Evolutionary conservation across 768 basidiomycete species (phyloP).

Genomic region (Xerocomus brunneocitrinus): DNA sequence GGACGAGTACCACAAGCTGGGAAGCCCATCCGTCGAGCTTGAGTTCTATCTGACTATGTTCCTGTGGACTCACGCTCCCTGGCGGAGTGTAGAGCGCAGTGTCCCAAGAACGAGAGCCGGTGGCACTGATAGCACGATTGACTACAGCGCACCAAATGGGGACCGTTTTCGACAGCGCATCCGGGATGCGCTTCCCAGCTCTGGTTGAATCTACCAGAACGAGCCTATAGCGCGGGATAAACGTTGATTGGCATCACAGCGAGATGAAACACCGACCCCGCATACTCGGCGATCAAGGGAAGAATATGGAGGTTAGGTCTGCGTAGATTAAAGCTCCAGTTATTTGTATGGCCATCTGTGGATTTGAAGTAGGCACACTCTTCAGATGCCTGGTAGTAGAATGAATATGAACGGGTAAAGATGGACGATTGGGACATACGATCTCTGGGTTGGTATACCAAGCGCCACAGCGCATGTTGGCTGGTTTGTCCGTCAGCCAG

Average conservation of each 20-base stretch:
- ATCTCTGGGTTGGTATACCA: slow-evolving; percentile 84
- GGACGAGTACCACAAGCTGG: slow-evolving; percentile 50
- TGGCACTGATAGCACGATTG: slow-evolving; percentile 53
- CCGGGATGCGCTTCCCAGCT: slow-evolving; percentile 89
- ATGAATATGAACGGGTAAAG: neutral
- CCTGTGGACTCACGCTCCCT: slow-evolving; percentile 61
- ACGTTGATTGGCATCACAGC: neutral
- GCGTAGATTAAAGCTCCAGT: slow-evolving; percentile 82
- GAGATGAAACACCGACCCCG: slow-evolving; percentile 48
- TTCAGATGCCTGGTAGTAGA: slow-evolving; percentile 10
- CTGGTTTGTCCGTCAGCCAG: slow-evolving; percentile 34
- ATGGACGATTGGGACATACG: slow-evolving; percentile 31
- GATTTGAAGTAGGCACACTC: slow-evolving; percentile 81
- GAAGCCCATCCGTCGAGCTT: slow-evolving; percentile 65
- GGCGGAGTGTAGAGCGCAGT: slow-evolving; percentile 65
- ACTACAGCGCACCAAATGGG: slow-evolving; percentile 94
- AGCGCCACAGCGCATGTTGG: slow-evolving; percentile 89
- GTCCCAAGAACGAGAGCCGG: slow-evolving; percentile 43
- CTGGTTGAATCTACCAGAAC: slow-evolving; percentile 91
- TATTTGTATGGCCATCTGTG: slow-evolving; percentile 80
- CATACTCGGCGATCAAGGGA: slow-evolving; percentile 44
- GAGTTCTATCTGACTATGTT: slow-evolving; percentile 73
- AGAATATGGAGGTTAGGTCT: slow-evolving; percentile 82
- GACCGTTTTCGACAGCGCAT: slow-evolving; percentile 88
- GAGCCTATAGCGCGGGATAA: slow-evolving; percentile 41